Evolutionary conservation across 2,329 filamentous ascomycete genomes (phyloP).

Genomic region (Xylaria sp.): DNA sequence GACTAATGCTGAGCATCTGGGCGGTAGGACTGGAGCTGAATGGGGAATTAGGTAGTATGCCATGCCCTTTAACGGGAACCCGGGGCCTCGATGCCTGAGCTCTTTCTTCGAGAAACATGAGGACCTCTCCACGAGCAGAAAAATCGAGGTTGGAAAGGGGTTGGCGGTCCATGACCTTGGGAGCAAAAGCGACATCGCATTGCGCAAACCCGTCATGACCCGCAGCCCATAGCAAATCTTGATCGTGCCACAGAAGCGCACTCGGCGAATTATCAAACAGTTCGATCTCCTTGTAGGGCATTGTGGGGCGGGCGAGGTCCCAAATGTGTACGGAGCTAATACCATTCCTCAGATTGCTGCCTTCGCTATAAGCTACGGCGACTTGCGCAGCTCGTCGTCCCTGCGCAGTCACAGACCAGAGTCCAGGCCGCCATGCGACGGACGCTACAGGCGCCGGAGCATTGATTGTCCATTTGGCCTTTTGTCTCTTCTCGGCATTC

Average conservation of each 20-base stretch:
- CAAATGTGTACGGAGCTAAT: conserved; percentile 72
- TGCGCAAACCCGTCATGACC: conserved; percentile 73
- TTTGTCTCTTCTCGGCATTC: conserved; percentile 71
- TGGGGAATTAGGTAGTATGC: conserved; percentile 52
- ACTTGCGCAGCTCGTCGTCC: conserved; percentile 70
- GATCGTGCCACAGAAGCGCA: conserved; percentile 71
- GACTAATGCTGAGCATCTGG: conserved; percentile 65
- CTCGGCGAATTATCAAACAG: conserved; percentile 68
- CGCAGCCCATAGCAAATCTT: conserved; percentile 74
- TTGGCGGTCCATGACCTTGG: conserved; percentile 70
- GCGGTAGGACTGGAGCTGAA: conserved; percentile 62
- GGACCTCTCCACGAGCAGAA: conserved; percentile 67
- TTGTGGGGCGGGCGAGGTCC: conserved; percentile 74
- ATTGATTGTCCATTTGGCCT: conserved; percentile 70
- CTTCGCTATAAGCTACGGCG: conserved; percentile 70
- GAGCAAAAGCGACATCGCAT: conserved; percentile 72
- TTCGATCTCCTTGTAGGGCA: conserved; percentile 75
- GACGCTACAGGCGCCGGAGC: conserved; percentile 69
- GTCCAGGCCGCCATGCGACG: conserved; percentile 71
- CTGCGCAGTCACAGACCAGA: conserved; percentile 73
- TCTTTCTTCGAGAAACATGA: conserved; percentile 72
- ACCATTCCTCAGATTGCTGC: conserved; percentile 63
- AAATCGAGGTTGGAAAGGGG: conserved; percentile 71
- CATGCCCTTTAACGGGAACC: conserved; percentile 40
- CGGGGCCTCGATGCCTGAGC: conserved; percentile 58